Evolutionary conservation across 2,329 filamentous ascomycete genomes (phyloP).

Genomic region (Talaromyces sp.): DNA sequence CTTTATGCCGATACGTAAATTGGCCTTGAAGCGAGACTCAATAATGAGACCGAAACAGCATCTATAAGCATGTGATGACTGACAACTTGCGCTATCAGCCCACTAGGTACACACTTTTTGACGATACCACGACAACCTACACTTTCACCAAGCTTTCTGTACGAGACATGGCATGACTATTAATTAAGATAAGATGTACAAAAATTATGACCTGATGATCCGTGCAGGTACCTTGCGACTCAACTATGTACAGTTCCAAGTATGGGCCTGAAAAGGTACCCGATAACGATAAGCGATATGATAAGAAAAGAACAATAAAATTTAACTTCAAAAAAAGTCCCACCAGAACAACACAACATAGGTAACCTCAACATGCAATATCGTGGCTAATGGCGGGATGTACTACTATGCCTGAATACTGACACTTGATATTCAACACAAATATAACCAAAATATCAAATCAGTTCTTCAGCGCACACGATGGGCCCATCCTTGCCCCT

Average conservation of each 20-base stretch:
- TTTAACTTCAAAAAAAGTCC: not conserved
- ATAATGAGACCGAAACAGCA: not conserved
- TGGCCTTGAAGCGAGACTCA: not conserved
- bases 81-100: not conserved
- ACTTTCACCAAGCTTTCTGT: too few species aligned
- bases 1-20: not conserved
- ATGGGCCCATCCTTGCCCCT: slow-evolving; percentile 56
- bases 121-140: not conserved
- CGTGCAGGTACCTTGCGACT: not conserved
- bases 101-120: not conserved
- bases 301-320: not conserved
- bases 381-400: not conserved
- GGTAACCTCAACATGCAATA: not conserved
- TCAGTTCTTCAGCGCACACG: not conserved
- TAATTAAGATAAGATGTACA: too few species aligned
- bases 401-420: not conserved
- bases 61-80: not conserved
- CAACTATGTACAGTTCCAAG: too few species aligned
- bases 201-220: not conserved
- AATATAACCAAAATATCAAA: not conserved
- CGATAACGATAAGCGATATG: slow-evolving; percentile 6
- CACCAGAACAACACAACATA: not conserved
- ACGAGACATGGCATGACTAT: too few species aligned
- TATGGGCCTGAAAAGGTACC: not conserved
- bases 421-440: not conserved